Evolutionary conservation across 2,329 filamentous ascomycete genomes (phyloP).

Genomic region (Zopfia rhizophila): DNA sequence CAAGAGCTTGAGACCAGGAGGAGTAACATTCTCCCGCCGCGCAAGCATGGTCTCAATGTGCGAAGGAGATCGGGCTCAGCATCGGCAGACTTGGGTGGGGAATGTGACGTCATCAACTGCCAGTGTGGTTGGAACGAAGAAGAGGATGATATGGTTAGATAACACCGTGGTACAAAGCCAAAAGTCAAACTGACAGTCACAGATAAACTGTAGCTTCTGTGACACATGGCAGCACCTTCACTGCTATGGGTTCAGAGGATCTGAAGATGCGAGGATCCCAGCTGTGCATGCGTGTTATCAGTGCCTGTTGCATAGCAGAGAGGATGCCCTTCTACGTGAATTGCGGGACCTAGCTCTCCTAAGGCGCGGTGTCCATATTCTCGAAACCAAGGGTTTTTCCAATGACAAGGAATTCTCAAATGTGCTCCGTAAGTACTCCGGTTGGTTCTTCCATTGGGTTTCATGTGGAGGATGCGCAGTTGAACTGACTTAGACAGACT

Average conservation of each 20-base stretch:
- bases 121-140: constrained; percentile 54
- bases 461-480: neutral
- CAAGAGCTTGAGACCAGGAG: constrained; percentile 22
- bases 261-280: constrained; percentile 52
- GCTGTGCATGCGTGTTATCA: constrained; percentile 58
- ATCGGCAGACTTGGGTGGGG: neutral
- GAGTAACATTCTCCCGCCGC: constrained; percentile 40
- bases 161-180: constrained; percentile 12
- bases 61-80: constrained; percentile 6
- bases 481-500: constrained; percentile 23
- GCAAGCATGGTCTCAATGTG: constrained; percentile 18
- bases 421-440: constrained; percentile 24
- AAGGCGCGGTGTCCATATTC: constrained; percentile 28
- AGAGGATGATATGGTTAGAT: constrained; percentile 57
- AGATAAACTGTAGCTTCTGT: constrained; percentile 60
- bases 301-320: constrained; percentile 51
- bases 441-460: too few relatives aligned
- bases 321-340: constrained; percentile 25
- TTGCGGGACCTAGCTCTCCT: constrained; percentile 25
- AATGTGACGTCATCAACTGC: constrained; percentile 45
- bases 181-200: constrained; percentile 2
- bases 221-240: constrained; percentile 57
- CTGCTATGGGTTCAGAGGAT: constrained; percentile 57
- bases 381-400: constrained; percentile 26
- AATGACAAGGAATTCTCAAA: constrained; percentile 27